phyloP scores from a whole-genome alignment of 345 rosid genomes.

The Rhodamnia rubescens region DNA sequence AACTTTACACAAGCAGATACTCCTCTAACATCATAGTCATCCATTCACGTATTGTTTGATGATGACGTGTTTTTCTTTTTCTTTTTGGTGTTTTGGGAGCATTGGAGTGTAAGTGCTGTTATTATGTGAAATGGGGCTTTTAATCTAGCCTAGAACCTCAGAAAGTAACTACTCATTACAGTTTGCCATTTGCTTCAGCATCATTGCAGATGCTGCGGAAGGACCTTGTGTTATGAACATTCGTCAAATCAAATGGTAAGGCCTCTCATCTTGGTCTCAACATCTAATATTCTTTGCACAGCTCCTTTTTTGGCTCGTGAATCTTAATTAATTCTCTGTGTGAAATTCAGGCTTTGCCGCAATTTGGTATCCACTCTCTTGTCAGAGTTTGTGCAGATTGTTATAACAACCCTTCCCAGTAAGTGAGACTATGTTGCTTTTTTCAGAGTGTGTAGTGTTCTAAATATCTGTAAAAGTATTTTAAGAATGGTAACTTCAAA shows the following conservation, averaged over 20 bases:
- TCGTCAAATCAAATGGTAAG: constrained; percentile 63
- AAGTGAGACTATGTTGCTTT: background rate
- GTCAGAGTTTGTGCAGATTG: constrained; percentile 68
- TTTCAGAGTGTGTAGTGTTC: background rate
- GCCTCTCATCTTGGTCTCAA: background rate
- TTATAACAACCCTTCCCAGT: constrained; percentile 39
- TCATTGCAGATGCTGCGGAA: constrained; percentile 74
- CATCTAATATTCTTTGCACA: background rate
- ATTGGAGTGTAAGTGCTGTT: background rate
- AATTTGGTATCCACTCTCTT: constrained; percentile 36
- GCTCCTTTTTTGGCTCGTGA: background rate
- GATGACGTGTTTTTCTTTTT: background rate
- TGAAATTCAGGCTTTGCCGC: constrained; percentile 42
- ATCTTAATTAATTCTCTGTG: constrained; percentile 1
- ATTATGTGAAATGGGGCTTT: background rate
- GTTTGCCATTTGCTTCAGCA: constrained; percentile 31
- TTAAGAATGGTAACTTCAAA: background rate
- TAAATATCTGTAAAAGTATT: background rate
- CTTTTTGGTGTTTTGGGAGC: background rate
- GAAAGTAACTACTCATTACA: background rate
- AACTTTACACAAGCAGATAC: background rate
- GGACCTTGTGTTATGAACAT: constrained; percentile 64
- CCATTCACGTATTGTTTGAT: background rate
- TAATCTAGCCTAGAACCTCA: background rate
- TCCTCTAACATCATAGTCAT: background rate